A percentile compares a stretch with the other conserved stretches of the same genome.
phyloP scores from a whole-genome alignment of 345 rosid genomes.

The Brassica nigra region DNA sequence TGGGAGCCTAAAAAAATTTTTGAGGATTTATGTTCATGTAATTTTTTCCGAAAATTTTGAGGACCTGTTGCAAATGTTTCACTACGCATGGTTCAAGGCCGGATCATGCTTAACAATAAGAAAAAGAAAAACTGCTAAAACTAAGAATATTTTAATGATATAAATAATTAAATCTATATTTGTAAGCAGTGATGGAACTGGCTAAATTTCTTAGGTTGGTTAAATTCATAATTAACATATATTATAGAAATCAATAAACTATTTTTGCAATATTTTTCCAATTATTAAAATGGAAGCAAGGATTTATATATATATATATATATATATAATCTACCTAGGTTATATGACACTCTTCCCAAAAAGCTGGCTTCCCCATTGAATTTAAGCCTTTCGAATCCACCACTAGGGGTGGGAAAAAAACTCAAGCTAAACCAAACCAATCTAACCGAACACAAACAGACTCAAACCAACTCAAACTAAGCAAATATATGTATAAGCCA shows the following conservation, averaged over 20 bases:
- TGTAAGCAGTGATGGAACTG: background rate
- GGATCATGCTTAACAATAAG: background rate
- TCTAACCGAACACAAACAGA: no score
- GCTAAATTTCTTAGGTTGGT: background rate
- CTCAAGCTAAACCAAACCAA: no score
- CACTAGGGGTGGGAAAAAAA: no score
- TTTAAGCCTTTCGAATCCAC: background rate
- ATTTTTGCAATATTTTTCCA: background rate
- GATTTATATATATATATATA: no score
- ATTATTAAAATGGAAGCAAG: background rate
- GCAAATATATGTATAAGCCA: no score
- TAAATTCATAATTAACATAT: background rate
- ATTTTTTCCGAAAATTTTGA: no score
- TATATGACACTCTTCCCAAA: background rate
- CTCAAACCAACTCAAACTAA: no score
- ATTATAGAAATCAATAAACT: background rate
- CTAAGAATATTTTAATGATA: background rate
- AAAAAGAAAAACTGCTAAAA: background rate
- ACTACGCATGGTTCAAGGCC: no score
- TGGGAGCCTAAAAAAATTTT: no score
- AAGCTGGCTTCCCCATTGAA: background rate
- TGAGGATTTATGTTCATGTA: no score
- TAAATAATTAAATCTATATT: no score
- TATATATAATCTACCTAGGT: background rate
- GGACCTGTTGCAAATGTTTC: no score